Conservation (phyloP, 148 eudicot species). For the Vaccinium corymbosum region DNA sequence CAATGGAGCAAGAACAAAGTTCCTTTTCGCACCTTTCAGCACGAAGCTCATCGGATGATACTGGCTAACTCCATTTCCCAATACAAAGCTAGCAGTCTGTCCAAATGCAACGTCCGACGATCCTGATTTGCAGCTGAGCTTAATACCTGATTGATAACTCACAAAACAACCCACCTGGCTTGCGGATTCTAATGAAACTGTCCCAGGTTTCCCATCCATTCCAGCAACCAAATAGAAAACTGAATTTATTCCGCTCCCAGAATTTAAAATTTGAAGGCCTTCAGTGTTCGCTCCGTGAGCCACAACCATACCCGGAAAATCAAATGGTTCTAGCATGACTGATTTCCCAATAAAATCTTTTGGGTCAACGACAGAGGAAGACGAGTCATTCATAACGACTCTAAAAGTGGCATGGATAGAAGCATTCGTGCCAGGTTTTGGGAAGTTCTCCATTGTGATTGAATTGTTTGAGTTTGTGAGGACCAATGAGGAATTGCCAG, state of each 20-base stretch:
- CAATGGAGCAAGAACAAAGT: constrained; percentile 69
- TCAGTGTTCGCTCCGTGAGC: constrained; percentile 38
- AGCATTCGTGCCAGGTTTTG: constrained; percentile 42
- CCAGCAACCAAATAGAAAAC: constrained; percentile 55
- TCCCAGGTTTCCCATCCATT: constrained; percentile 41
- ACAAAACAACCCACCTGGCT: constrained; percentile 65
- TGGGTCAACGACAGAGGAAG: constrained; percentile 6
- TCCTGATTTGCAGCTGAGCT: constrained; percentile 42
- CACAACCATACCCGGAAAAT: constrained; percentile 63
- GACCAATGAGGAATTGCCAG: constrained; percentile 31
- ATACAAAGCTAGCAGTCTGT: constrained; percentile 44
- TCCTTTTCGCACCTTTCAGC: constrained; percentile 64
- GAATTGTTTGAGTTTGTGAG: constrained; percentile 30
- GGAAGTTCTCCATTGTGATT: constrained; percentile 42
- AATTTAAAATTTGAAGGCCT: constrained; percentile 27
- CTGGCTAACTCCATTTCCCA: constrained; percentile 46
- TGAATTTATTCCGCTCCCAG: constrained; percentile 4
- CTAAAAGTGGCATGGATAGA: constrained; percentile 63
- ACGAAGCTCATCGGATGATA: constrained; percentile 80
- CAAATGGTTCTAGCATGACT: constrained; percentile 68
- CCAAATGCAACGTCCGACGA: constrained; percentile 26
- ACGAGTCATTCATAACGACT: constrained; percentile 34
- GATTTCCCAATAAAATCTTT: constrained; percentile 38
- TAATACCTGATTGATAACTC: constrained; percentile 20
- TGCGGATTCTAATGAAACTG: constrained; percentile 54